Base-by-base conservation (phyloP, 2,329 filamentous ascomycete genomes). In the Neofusicoccum ribis region DNA sequence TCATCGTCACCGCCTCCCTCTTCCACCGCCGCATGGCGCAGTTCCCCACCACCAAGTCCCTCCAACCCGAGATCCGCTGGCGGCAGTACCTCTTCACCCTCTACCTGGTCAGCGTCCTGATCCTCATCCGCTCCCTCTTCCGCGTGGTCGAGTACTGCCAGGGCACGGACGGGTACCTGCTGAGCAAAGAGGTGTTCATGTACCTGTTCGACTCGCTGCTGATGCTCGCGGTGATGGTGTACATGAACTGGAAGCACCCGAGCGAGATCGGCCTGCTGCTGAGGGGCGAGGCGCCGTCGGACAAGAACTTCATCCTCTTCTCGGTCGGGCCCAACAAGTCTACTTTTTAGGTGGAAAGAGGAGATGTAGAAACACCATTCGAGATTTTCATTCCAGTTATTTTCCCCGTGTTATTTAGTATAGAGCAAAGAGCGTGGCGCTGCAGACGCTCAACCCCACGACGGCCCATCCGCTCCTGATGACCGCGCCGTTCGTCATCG, bases 381-480 rank as follows among this genome's bases (percentile, higher is more conserved):
- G 23, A 23, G 23, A 23, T 23, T 23, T 23, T 23, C 23, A 23
- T 23, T 23, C 23, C 23, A 23, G 23, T 23, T 23, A 23, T 23
- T 23, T 23, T 23, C 3, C 27, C 27, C 27, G 27, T 31, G 1
- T 31, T 31, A 31, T 31, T 7, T 31, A 31, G 27, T 31, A 31
- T 7, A 31, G 27, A 31, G 27, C 27, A 31, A 31, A 31, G 27
- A 31, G 7, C 27, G 27, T 5, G 6, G 41, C 50, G 3, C 37
- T 23, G 9, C 81, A 76, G 50, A 82, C 78, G 67, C 82, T 87
- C 72, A 87, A 69, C 3, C 83, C 88, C 63, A 90, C 77, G 37
- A 86, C 86, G 41, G 81, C 74, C 86, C 88, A 91, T 14, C 89
- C 89, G 1, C 86, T 88, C 77, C 80, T 81, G 70, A 86, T 85